Conservation (phyloP, 2,329 filamentous ascomycete species). For the Niveomyces coronatus region DNA sequence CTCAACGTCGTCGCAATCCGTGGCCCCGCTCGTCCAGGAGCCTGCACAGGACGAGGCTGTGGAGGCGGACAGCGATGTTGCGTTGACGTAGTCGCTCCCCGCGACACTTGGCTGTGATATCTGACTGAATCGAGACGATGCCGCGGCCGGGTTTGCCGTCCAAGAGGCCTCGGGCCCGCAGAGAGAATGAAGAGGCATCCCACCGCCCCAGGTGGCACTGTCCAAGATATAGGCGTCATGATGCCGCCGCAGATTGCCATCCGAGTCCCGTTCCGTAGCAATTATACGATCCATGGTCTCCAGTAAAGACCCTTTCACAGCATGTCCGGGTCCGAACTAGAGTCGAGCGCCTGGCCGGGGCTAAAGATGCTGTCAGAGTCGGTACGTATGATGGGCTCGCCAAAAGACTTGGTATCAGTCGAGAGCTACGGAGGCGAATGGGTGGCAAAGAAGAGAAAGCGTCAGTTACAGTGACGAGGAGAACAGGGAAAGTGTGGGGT, state of each 20-base stretch:
- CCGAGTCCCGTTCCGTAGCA: not conserved
- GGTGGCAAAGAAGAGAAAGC: no score
- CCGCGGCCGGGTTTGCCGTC: constrained; percentile 14
- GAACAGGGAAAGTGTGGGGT: not conserved
- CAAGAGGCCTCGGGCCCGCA: not conserved
- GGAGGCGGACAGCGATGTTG: constrained; percentile 19
- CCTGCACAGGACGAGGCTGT: constrained; percentile 36
- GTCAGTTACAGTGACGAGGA: not conserved
- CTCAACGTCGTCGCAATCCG: constrained; percentile 23
- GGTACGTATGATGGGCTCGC: no score
- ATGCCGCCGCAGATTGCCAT: not conserved
- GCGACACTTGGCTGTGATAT: constrained; percentile 44
- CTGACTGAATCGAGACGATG: constrained; percentile 31
- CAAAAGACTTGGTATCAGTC: no score
- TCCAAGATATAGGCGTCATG: not conserved
- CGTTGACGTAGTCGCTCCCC: constrained; percentile 17
- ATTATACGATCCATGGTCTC: not conserved
- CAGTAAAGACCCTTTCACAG: no score
- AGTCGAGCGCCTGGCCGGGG: no score
- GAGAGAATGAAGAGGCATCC: not conserved
- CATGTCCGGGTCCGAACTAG: constrained; percentile 2
- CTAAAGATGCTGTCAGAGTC: no score
- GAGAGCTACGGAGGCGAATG: not conserved
- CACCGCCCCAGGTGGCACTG: not conserved
- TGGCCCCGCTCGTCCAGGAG: constrained; percentile 28